phyloP scores from a whole-genome alignment of 345 rosid species.

The Salix brachista region DNA sequence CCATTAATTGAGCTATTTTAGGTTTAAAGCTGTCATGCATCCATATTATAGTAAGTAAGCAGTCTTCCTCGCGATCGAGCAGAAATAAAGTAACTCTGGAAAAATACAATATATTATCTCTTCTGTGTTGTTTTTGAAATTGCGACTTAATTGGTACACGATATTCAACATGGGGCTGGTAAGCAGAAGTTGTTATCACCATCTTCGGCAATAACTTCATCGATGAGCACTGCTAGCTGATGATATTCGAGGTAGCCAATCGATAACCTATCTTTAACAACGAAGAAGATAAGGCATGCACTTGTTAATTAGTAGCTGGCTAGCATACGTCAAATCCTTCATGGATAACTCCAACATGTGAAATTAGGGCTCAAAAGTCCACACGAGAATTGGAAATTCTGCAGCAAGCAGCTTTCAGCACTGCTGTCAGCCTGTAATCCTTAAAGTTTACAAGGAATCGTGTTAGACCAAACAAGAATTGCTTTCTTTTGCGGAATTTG shows the following conservation, averaged over 20 bases:
- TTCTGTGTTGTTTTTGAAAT: no score
- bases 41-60: no score
- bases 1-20: no score
- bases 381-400: not conserved
- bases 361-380: not conserved
- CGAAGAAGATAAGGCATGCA: not conserved
- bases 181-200: not conserved
- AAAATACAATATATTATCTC: no score
- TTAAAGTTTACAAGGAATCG: not conserved
- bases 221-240: not conserved
- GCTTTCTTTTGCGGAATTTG: not conserved
- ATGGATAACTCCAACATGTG: not conserved
- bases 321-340: not conserved
- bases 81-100: no score
- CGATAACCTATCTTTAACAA: not conserved
- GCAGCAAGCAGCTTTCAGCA: not conserved
- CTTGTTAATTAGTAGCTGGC: not conserved
- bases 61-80: no score
- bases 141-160: no score
- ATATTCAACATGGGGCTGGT: not conserved
- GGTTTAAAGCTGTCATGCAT: no score
- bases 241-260: not conserved
- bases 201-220: no score
- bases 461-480: not conserved
- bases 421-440: not conserved